A percentile compares a stretch with the other conserved stretches of the same genome.
Conservation (phyloP, 352 stramenopile species). For the Aphanomyces invadans region DNA sequence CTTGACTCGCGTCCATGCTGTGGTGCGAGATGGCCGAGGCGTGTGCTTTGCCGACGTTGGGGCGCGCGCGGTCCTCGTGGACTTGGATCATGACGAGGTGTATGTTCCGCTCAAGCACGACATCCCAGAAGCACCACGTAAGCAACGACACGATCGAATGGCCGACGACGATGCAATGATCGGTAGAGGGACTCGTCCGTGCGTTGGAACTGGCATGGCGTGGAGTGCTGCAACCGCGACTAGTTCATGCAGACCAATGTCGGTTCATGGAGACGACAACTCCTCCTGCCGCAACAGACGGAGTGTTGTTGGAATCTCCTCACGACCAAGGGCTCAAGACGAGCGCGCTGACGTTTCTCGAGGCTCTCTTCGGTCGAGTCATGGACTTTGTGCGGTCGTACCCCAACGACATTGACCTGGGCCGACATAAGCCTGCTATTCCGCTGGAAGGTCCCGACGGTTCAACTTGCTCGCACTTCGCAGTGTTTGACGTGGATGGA, state of each 20-base stretch:
- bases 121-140: constrained; percentile 58
- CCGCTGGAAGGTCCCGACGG: not conserved
- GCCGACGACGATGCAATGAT: too few species aligned
- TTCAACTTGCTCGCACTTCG: not conserved
- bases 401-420: constrained; percentile 24
- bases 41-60: constrained; percentile 34
- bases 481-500: constrained; percentile 18
- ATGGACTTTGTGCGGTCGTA: constrained; percentile 57
- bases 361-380: constrained; percentile 54
- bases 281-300: not conserved
- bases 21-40: constrained; percentile 1
- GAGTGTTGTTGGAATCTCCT: not conserved
- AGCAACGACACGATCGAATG: too few species aligned
- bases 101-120: constrained; percentile 58
- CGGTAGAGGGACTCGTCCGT: constrained; percentile 45
- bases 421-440: constrained; percentile 5
- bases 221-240: constrained; percentile 32
- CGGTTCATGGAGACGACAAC: constrained; percentile 34
- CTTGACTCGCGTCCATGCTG: constrained; percentile 27
- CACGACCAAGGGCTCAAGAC: constrained; percentile 31
- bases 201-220: constrained; percentile 39
- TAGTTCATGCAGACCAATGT: constrained; percentile 41
- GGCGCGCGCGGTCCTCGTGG: constrained; percentile 42
- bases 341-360: constrained; percentile 47
- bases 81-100: constrained; percentile 62